Evolutionary conservation across 2,329 filamentous ascomycete species (phyloP), one percentile per base, ranked within the genome.

Genomic region (Dactylellina parvicollis): DNA sequence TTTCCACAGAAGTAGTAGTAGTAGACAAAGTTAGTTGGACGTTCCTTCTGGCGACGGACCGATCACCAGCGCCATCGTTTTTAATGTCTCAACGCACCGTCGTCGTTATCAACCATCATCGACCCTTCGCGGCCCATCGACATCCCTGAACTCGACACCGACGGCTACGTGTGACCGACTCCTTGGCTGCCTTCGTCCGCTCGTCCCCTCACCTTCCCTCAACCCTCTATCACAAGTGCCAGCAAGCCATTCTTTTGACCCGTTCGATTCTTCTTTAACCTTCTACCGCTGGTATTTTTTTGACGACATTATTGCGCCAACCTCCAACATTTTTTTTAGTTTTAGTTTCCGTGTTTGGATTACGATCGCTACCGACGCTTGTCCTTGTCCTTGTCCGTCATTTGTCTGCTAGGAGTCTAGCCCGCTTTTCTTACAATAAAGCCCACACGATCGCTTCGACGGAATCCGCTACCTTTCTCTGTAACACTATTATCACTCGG

Each of bases 281-380:
- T 59, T 56, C 47, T 54, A 4, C 26, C 59, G 67, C 67, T 59
- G 44, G 67, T 65, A 64, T 52, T 72, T n/a, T n/a, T n/a, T 64
- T 72, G 67, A 72, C 67, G 67, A 72, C 59, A 44, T 36, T 40
- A 24, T 54, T 49, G 20, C 52, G 22, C 56, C 56, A 49, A 64
- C 49, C 47, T 30, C 34, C 47, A 34, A 47, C 9, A 22, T 62
- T 49, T 49, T 7, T 59, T 47, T 46, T 44, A 40, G 52, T 42
- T 72, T 26, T 38, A 44, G 3, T 44, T 38, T 24, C 4, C 32
- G 22, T 50, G 18, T 7, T 60, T 38, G 16, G 26, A 28, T 62
- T 26, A 62, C 57, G 46, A 62, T 62, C 57, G 57, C 47, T 71
- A 56, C 57, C 56, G 66, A 71, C 66, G 57, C 55, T 62, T 61